Base-by-base conservation (phyloP, 805 yeast genomes). In the Candida jianshihensis region DNA sequence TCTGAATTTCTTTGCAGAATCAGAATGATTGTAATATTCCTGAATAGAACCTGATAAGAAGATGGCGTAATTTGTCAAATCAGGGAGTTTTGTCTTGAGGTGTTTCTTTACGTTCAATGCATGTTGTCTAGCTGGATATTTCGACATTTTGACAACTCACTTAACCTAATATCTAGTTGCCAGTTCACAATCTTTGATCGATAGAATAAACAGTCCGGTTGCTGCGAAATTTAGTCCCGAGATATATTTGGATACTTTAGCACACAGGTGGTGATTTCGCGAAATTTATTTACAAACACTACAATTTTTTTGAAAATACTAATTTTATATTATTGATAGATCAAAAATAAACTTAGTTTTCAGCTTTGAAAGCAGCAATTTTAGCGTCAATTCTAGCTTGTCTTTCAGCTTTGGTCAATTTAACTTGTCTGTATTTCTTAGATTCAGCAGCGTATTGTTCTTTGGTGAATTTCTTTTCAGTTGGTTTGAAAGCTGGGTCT, bases 401-500 rank as follows among this genome's bases (percentile, higher is more conserved):
- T 77, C 95, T 84, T 81, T 92, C 85, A 63, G 76, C 97, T 63
- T 63, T 78, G 74, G 97, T 78, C 71, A 90, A 80, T 76, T 85
- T 90, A 61, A 63, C 71, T 66, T 76, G 80, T 73, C 76, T 81
- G 96, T 70, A 85, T 77, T 90, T 87, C 81, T 81, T 83, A 54
- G 95, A 79, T 71, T 81, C 86, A 67, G 94, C 95, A 77, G 95
- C 95, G 79, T 87, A 90, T 75, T 89, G 92, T 67, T 81, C 96
- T 81, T 87, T 90, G 78, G 95, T 74, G 90, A 78, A 82, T 76
- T 86, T 86, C 81, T 78, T 79, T 70, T 78, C 83, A 60, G 95
- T 72, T 64, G 88, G 84, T 75, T 81, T 82, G 83, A 78, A 78
- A 52, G 79, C 44, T 68, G 98, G 98, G 76, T 90, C 94, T 53